A percentile compares a stretch with the other conserved stretches of the same genome.
Conservation (phyloP, 2,329 filamentous ascomycete genomes). For the Fusarium secorum region DNA sequence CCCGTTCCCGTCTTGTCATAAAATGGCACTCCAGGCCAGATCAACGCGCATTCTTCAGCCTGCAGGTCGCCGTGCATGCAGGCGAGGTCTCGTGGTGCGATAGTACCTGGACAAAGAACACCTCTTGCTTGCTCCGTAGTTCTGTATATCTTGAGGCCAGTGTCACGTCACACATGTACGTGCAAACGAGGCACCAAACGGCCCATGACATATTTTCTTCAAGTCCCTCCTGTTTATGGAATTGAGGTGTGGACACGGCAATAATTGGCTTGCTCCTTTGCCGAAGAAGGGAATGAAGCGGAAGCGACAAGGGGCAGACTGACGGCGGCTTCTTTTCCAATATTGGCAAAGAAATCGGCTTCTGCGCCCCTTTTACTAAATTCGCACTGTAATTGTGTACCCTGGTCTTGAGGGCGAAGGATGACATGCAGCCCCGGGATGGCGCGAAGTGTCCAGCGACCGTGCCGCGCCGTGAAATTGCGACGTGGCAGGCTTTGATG, state of each 20-base stretch:
- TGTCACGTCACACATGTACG: neutral
- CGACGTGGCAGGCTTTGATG: slow-evolving; percentile 42
- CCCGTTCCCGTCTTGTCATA: slow-evolving; percentile 13
- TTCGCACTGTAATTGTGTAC: slow-evolving; percentile 34
- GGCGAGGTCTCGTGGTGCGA: slow-evolving; percentile 44
- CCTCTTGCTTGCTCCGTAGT: slow-evolving; percentile 17
- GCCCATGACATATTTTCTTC: neutral
- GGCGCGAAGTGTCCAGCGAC: slow-evolving; percentile 40
- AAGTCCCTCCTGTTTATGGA: neutral
- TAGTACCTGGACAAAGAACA: slow-evolving; percentile 12
- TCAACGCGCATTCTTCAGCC: slow-evolving; percentile 40
- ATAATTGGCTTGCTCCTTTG: neutral
- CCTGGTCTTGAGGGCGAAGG: slow-evolving; percentile 28
- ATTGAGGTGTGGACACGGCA: neutral
- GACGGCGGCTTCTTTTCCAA: slow-evolving; percentile 26
- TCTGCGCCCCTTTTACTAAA: neutral
- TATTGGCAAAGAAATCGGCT: slow-evolving; percentile 20
- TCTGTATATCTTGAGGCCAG: neutral
- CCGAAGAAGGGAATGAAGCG: neutral
- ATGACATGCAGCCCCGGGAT: slow-evolving; percentile 45
- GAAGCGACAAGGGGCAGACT: slow-evolving; percentile 27
- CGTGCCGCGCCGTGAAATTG: slow-evolving; percentile 44
- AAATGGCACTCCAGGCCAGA: slow-evolving; percentile 34
- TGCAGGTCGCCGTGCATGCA: slow-evolving; percentile 44
- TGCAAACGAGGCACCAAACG: neutral